Evolutionary conservation across 352 stramenopile genomes (phyloP).

Genomic region (Globisporangium cederbergense): DNA sequence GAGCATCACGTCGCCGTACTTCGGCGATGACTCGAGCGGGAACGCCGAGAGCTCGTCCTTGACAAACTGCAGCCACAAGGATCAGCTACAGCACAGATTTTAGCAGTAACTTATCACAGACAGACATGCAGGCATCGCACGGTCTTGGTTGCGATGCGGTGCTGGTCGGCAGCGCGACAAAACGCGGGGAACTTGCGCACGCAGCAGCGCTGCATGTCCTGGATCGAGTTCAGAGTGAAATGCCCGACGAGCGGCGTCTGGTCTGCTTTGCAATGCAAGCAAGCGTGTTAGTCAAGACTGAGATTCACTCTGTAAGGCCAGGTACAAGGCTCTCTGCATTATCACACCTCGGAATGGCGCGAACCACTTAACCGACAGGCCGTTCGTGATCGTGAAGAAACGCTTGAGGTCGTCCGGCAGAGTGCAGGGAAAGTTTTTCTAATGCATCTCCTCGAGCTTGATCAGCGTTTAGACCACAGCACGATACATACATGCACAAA

Average conservation of each 20-base stretch:
- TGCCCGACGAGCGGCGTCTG: slow-evolving; percentile 53
- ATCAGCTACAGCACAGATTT: neutral
- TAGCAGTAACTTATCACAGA: neutral
- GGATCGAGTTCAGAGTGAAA: slow-evolving; percentile 58
- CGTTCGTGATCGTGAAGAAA: slow-evolving; percentile 69
- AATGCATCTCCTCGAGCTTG: too few relatives aligned
- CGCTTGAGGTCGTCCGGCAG: slow-evolving; percentile 65
- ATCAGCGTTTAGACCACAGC: too few relatives aligned
- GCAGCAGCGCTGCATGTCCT: slow-evolving; percentile 44
- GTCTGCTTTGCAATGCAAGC: slow-evolving; percentile 17
- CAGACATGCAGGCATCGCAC: slow-evolving; percentile 5
- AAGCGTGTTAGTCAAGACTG: neutral
- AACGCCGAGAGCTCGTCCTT: slow-evolving; percentile 38
- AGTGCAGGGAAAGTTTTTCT: slow-evolving; percentile 56
- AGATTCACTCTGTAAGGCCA: neutral
- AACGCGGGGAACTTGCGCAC: slow-evolving; percentile 34
- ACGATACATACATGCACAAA: too few relatives aligned
- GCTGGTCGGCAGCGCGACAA: slow-evolving; percentile 40
- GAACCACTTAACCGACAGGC: slow-evolving; percentile 74
- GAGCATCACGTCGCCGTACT: slow-evolving; percentile 56
- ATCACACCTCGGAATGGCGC: slow-evolving; percentile 37
- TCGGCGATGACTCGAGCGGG: slow-evolving; percentile 50
- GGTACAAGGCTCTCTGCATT: neutral
- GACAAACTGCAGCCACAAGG: slow-evolving; percentile 4
- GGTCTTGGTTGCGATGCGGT: slow-evolving; percentile 26